Percentiles rank a stretch among this genome's conserved stretches.
These are phyloP conservation scores for Alnus glutinosa DNA, from an alignment of 306 rosid genomes.

Conservation along the genomic window DNA sequence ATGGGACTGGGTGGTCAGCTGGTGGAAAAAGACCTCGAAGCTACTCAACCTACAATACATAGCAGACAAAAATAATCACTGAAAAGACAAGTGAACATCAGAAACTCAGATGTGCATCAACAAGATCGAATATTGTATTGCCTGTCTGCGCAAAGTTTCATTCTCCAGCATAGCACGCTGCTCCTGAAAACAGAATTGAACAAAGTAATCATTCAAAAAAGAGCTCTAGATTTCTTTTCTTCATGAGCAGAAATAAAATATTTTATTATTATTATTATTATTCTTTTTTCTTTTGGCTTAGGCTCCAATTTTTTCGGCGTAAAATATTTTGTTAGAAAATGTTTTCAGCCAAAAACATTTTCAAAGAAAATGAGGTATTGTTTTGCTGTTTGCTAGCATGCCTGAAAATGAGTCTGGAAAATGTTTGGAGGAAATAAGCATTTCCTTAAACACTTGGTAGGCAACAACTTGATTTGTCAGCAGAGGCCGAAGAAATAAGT, in stretches of 20 bases:
- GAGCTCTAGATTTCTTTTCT: not conserved
- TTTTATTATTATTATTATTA: not conserved
- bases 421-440: too few relatives aligned
- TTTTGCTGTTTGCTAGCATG: too few relatives aligned
- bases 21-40: constrained; percentile 78
- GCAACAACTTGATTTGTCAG: too few relatives aligned
- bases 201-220: constrained; percentile 9
- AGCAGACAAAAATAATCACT: constrained; percentile 9
- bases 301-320: too few relatives aligned
- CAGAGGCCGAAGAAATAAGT: too few relatives aligned
- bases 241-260: not conserved
- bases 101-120: constrained; percentile 28
- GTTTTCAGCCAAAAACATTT: too few relatives aligned
- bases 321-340: too few relatives aligned
- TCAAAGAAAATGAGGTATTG: too few relatives aligned
- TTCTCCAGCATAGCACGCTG: constrained; percentile 83
- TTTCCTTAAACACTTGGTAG: too few relatives aligned
- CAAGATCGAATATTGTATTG: constrained; percentile 17
- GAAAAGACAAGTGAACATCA: not conserved
- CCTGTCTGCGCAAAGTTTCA: constrained; percentile 93
- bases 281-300: too few relatives aligned
- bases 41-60: constrained; percentile 63
- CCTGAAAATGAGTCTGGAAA: too few relatives aligned
- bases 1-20: constrained; percentile 48
- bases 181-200: constrained; percentile 60